Conservation (phyloP, 2,329 filamentous ascomycete species). For the Talaromyces funiculosus region DNA sequence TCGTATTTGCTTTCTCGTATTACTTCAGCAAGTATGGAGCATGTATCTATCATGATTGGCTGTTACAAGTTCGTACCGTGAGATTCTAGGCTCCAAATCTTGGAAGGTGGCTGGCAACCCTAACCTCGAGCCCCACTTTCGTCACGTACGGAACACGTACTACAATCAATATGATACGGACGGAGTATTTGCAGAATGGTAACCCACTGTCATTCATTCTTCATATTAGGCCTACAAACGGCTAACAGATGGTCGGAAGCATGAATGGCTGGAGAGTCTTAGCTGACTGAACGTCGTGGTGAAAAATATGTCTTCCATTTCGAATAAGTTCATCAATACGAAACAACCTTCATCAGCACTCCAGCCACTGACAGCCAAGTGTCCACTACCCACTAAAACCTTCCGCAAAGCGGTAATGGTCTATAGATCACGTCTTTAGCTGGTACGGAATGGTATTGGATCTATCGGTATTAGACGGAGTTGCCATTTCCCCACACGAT, state of each 20-base stretch:
- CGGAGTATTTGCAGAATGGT: background rate
- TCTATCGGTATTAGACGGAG: background rate
- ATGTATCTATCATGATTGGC: background rate
- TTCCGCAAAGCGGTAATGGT: background rate
- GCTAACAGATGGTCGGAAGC: background rate
- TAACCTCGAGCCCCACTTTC: constrained; percentile 2
- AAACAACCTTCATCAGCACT: background rate
- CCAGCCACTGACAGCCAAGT: too few relatives aligned
- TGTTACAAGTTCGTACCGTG: background rate
- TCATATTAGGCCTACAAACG: background rate
- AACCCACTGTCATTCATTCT: background rate
- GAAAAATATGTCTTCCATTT: background rate
- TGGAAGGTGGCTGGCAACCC: constrained; percentile 4
- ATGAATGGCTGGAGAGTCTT: background rate
- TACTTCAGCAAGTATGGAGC: background rate
- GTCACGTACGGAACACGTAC: background rate
- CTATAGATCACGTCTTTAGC: background rate
- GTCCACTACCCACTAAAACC: background rate
- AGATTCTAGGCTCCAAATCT: background rate
- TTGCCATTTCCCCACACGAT: background rate
- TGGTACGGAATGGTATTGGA: background rate
- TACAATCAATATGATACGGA: background rate
- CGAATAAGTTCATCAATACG: background rate
- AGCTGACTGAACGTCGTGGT: background rate
- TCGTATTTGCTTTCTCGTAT: background rate